Evolutionary conservation across 2,329 filamentous ascomycete species (phyloP).

Genomic region (Colletotrichum tabaci): DNA sequence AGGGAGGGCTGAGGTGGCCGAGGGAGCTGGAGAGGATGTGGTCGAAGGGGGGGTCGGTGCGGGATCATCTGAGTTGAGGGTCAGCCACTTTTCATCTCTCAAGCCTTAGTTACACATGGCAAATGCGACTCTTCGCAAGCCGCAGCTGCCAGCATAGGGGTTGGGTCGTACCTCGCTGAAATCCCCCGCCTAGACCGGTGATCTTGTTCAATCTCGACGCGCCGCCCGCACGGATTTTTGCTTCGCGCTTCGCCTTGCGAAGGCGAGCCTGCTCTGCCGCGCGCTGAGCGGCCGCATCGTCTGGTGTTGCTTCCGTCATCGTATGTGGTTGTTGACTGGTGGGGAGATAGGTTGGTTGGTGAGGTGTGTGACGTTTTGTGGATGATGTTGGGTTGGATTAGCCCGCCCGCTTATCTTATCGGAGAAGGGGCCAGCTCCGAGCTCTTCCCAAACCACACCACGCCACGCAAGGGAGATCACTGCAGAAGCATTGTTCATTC

Average conservation of each 20-base stretch:
- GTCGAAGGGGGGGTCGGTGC: constrained; percentile 24
- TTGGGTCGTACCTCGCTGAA: constrained; percentile 58
- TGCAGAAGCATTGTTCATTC: background rate
- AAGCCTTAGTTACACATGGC: background rate
- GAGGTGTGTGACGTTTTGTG: constrained; percentile 38
- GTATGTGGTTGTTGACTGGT: constrained; percentile 21
- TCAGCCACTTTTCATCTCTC: background rate
- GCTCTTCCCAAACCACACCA: background rate
- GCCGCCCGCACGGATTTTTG: constrained; percentile 82
- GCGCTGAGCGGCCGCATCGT: constrained; percentile 65
- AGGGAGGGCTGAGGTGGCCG: constrained; percentile 50
- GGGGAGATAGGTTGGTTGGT: constrained; percentile 6
- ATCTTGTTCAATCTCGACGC: constrained; percentile 81
- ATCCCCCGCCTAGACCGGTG: constrained; percentile 76
- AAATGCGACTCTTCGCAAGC: background rate
- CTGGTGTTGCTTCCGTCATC: constrained; percentile 61
- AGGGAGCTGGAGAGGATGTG: constrained; percentile 35
- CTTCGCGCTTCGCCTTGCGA: constrained; percentile 84
- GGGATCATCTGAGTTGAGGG: constrained; percentile 5
- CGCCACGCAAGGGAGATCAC: background rate
- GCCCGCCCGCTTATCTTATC: constrained; percentile 43
- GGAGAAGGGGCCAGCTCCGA: constrained; percentile 7
- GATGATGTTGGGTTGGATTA: constrained; percentile 26
- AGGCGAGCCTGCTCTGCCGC: constrained; percentile 78
- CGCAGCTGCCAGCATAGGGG: background rate